Conservation (phyloP, 495 filamentous ascomycete species). For the Entonaema liquescens region DNA sequence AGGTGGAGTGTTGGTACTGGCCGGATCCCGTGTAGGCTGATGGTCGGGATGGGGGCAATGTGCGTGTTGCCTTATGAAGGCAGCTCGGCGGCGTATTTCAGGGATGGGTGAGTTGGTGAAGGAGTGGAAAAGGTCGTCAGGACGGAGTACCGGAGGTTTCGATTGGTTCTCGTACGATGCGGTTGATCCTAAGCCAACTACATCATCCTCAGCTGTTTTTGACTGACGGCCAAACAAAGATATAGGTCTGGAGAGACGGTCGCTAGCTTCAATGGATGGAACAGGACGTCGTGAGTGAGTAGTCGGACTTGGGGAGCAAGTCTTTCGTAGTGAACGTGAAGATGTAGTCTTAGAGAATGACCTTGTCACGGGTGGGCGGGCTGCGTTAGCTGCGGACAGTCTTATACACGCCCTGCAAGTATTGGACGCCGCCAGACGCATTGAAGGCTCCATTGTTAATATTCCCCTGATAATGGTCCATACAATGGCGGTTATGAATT, state of each 20-base stretch:
- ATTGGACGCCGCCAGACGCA: constrained; percentile 39
- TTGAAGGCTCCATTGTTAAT: constrained; percentile 39
- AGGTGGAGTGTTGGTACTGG: constrained; percentile 69
- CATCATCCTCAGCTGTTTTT: constrained; percentile 25
- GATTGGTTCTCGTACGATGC: constrained; percentile 39
- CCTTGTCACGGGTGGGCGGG: constrained; percentile 28
- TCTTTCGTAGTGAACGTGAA: constrained; percentile 18
- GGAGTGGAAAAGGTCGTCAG: constrained; percentile 90
- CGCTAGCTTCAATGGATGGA: not conserved
- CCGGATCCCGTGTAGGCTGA: constrained; percentile 69
- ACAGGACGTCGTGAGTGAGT: constrained; percentile 18
- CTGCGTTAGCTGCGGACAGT: constrained; percentile 26
- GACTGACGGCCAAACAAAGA: constrained; percentile 40
- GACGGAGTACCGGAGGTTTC: constrained; percentile 65
- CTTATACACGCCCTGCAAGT: constrained; percentile 42
- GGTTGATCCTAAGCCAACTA: constrained; percentile 22
- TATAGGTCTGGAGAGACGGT: constrained; percentile 30
- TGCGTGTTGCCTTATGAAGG: constrained; percentile 88
- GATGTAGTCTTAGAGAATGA: constrained; percentile 38
- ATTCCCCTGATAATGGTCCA: not conserved
- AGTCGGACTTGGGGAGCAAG: constrained; percentile 9
- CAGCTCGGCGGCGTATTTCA: constrained; percentile 83
- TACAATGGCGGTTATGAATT: constrained; percentile 16
- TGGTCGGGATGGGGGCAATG: constrained; percentile 91
- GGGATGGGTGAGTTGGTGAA: constrained; percentile 87